A percentile compares a stretch with the other conserved stretches of the same genome.
phyloP scores from a whole-genome alignment of 176 grass and related monocot species.

The Ananas comosus region DNA sequence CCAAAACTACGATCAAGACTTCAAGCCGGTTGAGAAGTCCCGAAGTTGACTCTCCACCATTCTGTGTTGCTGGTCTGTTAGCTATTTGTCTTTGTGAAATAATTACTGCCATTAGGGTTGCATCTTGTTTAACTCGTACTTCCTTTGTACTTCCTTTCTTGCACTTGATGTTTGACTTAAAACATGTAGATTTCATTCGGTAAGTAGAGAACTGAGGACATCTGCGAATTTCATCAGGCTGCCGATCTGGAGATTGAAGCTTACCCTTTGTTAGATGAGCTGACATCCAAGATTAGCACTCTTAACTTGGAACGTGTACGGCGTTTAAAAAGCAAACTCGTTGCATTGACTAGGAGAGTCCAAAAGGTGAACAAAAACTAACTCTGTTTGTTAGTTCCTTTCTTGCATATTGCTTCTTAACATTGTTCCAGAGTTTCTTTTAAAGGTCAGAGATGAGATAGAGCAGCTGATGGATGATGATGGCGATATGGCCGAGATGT shows the following conservation, averaged over 20 bases:
- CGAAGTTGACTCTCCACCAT: too few species aligned
- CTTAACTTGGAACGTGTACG: conserved; percentile 75
- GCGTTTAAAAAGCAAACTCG: conserved; percentile 77
- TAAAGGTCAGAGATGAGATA: conserved; percentile 87
- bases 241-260: conserved; percentile 82
- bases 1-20: too few species aligned
- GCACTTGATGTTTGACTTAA: too few species aligned
- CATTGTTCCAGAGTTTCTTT: neutral
- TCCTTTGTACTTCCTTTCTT: too few species aligned
- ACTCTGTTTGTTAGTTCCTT: conserved; percentile 15
- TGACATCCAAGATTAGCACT: conserved; percentile 73
- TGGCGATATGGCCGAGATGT: conserved; percentile 99
- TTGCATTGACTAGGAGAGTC: conserved; percentile 81
- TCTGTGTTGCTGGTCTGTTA: too few species aligned
- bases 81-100: too few species aligned
- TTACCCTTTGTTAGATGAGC: conserved; percentile 82
- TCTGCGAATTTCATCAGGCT: conserved; percentile 40
- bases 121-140: too few species aligned
- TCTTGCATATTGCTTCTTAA: conserved; percentile 15
- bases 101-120: too few species aligned
- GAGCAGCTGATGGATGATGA: conserved; percentile 97
- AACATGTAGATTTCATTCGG: conserved; percentile 8
- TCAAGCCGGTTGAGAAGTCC: too few species aligned
- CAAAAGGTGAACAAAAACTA: conserved; percentile 54
- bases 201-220: conserved; percentile 11